Evolutionary conservation across 495 filamentous ascomycete genomes (phyloP), one percentile per base, ranked within the genome.

Genomic region (Aspergillus cristatus): DNA sequence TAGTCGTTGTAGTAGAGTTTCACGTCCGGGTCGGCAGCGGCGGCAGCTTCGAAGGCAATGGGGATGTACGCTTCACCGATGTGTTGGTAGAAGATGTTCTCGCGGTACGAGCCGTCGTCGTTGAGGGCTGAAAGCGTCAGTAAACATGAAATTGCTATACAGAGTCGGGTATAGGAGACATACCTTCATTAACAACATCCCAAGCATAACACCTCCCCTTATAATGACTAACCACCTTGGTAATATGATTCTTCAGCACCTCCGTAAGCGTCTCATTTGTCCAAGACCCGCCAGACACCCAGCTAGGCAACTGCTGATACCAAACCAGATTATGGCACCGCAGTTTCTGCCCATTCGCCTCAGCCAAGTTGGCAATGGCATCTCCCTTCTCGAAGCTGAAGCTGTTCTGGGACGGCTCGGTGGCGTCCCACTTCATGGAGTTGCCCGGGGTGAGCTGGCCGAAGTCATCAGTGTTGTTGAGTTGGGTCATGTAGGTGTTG

Each of bases 1-100:
- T 82, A 84, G 43, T 70, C 62, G 59, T 84, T 85, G 63, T 82
- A 79, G 65, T 81, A 84, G 24, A 76, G 67, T 52, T 72, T 74
- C 14, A 57, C 59, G 33, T 45, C 43, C 3, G 62, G 62, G 45
- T 74, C 64, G 18, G 63, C 60, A 18, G 63, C 60, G 3, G 56
- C 59, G 18, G 74, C 76, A 1, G 68, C 50, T 5, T 46, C 59
- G 20, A 63, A 71, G 2, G 67, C 67, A 35, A 71, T 65, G 10
- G 63, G 66, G 35, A 71, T 46, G 41, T 55, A 71, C 18, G 58
- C 52, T 37, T 60, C 55, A 46, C 67, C 67, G 35, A 71, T 67
- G 34, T 44, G 48, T 14, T 54, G 30, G 43, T 66, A 68, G 50
- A 61, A 71, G 37, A 67, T 34, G 39, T 45, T 65, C 26, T 50